Percentiles rank a stretch among this genome's conserved stretches.
Evolutionary conservation across 140 eudicot species (phyloP).

Genomic region (Stevia rebaudiana): DNA sequence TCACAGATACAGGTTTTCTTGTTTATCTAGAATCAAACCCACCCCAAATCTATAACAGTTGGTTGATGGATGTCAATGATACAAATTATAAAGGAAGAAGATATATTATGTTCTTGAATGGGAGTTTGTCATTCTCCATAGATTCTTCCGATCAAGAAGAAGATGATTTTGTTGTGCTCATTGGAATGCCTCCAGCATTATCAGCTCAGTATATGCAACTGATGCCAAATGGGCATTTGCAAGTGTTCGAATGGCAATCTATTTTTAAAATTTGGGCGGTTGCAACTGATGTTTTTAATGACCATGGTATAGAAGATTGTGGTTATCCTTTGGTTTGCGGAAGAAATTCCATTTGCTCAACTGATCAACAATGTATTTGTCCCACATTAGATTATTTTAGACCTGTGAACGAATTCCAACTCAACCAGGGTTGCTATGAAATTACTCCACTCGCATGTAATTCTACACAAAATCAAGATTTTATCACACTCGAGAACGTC

Average conservation of each 20-base stretch:
- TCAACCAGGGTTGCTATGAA: not conserved
- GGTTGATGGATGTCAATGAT: not conserved
- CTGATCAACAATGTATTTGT: not conserved
- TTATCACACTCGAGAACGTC: not conserved
- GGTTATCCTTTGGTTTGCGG: not conserved
- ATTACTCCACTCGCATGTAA: not conserved
- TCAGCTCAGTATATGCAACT: not conserved
- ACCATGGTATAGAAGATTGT: not conserved
- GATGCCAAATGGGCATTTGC: not conserved
- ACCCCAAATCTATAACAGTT: slow-evolving; percentile 19
- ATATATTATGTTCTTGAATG: slow-evolving; percentile 3
- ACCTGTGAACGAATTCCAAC: not conserved
- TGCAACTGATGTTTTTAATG: not conserved
- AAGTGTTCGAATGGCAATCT: not conserved
- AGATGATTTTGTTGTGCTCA: too few relatives aligned
- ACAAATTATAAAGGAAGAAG: not conserved
- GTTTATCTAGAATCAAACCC: slow-evolving; percentile 22
- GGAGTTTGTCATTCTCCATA: not conserved
- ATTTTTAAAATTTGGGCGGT: not conserved
- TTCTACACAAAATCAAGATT: not conserved
- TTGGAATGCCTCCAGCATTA: not conserved
- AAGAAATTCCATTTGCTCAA: not conserved
- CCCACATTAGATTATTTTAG: not conserved
- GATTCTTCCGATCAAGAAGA: not conserved
- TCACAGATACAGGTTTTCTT: slow-evolving; percentile 2